These are phyloP conservation scores for Sarocladium kiliense DNA, from an alignment of 2,329 filamentous ascomycete species.

Conservation along the genomic window DNA sequence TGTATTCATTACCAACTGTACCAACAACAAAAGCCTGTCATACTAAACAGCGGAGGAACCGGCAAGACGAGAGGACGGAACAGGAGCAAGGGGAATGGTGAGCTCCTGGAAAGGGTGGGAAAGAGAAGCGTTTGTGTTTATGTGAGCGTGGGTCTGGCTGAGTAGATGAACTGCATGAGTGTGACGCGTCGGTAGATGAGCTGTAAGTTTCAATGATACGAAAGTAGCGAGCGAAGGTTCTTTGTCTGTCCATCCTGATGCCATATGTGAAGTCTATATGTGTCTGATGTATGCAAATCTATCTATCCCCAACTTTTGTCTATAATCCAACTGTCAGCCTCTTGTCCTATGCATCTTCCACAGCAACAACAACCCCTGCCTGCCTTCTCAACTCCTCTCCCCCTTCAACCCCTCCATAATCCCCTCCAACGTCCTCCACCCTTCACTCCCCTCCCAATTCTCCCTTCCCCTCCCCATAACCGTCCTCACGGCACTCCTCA, in stretches of 20 bases:
- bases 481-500: constrained; percentile 74
- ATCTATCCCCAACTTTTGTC: constrained; percentile 2
- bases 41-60: background rate
- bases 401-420: constrained; percentile 50
- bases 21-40: background rate
- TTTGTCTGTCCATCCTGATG: background rate
- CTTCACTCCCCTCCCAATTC: constrained; percentile 71
- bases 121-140: no score
- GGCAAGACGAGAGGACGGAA: no score
- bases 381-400: constrained; percentile 8
- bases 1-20: background rate
- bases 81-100: no score
- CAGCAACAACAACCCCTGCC: no score
- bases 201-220: background rate
- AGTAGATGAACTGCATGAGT: background rate
- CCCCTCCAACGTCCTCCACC: constrained; percentile 57
- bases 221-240: background rate
- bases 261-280: background rate
- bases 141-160: background rate
- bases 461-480: constrained; percentile 79
- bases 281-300: constrained; percentile 1
- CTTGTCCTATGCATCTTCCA: no score
- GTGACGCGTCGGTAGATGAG: background rate
- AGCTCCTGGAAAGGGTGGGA: no score
- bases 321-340: no score